These are phyloP conservation scores for Dioszegia crocea DNA, from an alignment of 768 basidiomycete species.

Conservation along the genomic window DNA sequence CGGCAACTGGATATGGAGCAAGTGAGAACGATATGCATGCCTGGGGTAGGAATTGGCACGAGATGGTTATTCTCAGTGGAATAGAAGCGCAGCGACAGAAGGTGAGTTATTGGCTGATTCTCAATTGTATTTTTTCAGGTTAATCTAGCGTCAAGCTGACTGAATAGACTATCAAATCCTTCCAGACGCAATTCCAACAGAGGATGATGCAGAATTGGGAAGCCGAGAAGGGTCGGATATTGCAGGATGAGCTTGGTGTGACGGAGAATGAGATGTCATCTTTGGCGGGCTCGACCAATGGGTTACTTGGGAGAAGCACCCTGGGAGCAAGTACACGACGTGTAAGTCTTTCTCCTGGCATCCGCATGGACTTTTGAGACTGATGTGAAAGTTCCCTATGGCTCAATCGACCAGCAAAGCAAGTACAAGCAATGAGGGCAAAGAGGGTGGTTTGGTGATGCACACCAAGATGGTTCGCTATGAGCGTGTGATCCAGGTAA, in stretches of 20 bases:
- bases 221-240: slow-evolving; percentile 31
- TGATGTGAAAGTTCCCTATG: slow-evolving; percentile 33
- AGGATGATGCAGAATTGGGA: slow-evolving; percentile 43
- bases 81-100: slow-evolving; percentile 40
- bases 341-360: slow-evolving; percentile 12
- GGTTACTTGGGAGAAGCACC: slow-evolving; percentile 28
- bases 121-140: too few relatives aligned
- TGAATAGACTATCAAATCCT: slow-evolving; percentile 33
- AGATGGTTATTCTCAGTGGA: slow-evolving; percentile 42
- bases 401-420: slow-evolving; percentile 23
- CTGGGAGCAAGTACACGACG: slow-evolving; percentile 35
- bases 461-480: slow-evolving; percentile 74
- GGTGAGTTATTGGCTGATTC: slow-evolving; percentile 16
- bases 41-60: slow-evolving; percentile 44
- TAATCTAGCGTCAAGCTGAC: not conserved
- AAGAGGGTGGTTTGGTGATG: slow-evolving; percentile 42
- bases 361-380: not conserved
- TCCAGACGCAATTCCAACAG: slow-evolving; percentile 40
- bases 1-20: slow-evolving; percentile 8
- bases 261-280: slow-evolving; percentile 39
- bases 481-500: slow-evolving; percentile 75
- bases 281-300: slow-evolving; percentile 10
- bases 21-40: slow-evolving; percentile 31
- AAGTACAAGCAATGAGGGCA: slow-evolving; percentile 12
- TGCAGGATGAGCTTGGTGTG: slow-evolving; percentile 44